These are phyloP conservation scores for Septoria petroselini DNA, from an alignment of 2,329 filamentous ascomycete genomes.

Conservation along the genomic window DNA sequence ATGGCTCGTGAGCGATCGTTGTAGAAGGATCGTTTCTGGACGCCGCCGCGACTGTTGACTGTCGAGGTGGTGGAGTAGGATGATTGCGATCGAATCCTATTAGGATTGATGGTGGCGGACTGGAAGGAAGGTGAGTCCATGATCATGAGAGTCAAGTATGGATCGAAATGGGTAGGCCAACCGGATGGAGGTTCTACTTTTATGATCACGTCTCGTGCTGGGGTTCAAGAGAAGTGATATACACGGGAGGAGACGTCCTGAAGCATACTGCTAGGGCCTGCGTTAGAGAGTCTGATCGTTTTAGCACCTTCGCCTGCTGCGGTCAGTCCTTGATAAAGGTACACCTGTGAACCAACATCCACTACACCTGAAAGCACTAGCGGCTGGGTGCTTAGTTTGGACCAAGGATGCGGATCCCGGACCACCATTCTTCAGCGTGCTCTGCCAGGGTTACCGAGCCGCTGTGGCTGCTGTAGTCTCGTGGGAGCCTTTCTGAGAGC, in stretches of 20 bases:
- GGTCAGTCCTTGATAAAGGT: constrained; percentile 27
- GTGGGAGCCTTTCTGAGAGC: constrained; percentile 18
- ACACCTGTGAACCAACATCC: constrained; percentile 29
- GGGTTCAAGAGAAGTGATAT: constrained; percentile 24
- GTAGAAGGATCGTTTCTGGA: constrained; percentile 31
- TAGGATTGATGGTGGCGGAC: constrained; percentile 21
- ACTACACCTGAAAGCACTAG: constrained; percentile 27
- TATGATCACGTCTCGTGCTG: constrained; percentile 21
- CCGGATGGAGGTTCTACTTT: constrained; percentile 23
- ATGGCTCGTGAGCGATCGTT: constrained; percentile 31
- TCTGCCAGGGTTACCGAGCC: constrained; percentile 15
- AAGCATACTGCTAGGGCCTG: constrained; percentile 25
- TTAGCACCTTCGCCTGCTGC: constrained; percentile 22
- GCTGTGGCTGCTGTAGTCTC: constrained; percentile 10
- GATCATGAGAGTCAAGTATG: constrained; percentile 22
- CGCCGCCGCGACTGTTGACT: constrained; percentile 31
- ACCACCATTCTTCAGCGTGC: constrained; percentile 20
- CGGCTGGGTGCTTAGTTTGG: constrained; percentile 25
- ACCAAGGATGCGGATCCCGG: constrained; percentile 27
- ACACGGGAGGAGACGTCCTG: constrained; percentile 20
- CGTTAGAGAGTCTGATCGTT: constrained; percentile 28
- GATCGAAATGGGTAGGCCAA: constrained; percentile 26
- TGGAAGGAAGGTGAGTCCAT: constrained; percentile 38
- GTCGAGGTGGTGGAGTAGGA: constrained; percentile 28
- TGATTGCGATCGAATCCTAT: constrained; percentile 30